These are phyloP conservation scores for Mycena kentingensis DNA, from an alignment of 768 basidiomycete genomes.

Conservation along the genomic window DNA sequence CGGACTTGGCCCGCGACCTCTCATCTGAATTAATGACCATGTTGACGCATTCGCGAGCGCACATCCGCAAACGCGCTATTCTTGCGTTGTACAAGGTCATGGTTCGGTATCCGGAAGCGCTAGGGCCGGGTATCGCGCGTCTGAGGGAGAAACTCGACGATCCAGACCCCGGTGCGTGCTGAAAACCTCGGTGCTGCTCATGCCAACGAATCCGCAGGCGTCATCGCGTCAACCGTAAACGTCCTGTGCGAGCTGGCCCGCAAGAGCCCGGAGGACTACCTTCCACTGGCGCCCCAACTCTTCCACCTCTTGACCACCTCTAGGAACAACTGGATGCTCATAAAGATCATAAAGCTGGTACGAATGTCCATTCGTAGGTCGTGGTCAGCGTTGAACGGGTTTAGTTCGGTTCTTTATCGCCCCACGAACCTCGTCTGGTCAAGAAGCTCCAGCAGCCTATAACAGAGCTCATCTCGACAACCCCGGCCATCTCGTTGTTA, in stretches of 20 bases:
- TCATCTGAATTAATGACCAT: slow-evolving; percentile 81
- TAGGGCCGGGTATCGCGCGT: slow-evolving; percentile 62
- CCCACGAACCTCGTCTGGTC: slow-evolving; percentile 89
- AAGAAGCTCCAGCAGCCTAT: slow-evolving; percentile 94
- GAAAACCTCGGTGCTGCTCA: neutral
- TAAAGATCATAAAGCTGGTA: slow-evolving; percentile 97
- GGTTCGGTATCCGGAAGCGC: slow-evolving; percentile 79
- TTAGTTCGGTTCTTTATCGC: slow-evolving; percentile 91
- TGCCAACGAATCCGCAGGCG: slow-evolving; percentile 50
- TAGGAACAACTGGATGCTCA: slow-evolving; percentile 99
- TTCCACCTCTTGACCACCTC: slow-evolving; percentile 93
- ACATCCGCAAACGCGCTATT: slow-evolving; percentile 89
- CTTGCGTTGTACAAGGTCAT: slow-evolving; percentile 81
- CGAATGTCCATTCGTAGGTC: slow-evolving; percentile 10
- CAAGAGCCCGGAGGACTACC: slow-evolving; percentile 74
- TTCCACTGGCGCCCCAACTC: slow-evolving; percentile 86
- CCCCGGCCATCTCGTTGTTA: slow-evolving; percentile 90
- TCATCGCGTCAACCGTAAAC: slow-evolving; percentile 92
- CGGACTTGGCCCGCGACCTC: slow-evolving; percentile 90
- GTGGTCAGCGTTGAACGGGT: neutral
- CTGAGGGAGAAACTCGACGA: slow-evolving; percentile 83
- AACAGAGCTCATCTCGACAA: slow-evolving; percentile 93
- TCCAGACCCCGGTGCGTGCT: slow-evolving; percentile 60
- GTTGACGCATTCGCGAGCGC: slow-evolving; percentile 85
- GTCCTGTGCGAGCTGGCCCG: slow-evolving; percentile 91